Base-by-base conservation (phyloP, 345 rosid species). In the Isatis tinctoria region DNA sequence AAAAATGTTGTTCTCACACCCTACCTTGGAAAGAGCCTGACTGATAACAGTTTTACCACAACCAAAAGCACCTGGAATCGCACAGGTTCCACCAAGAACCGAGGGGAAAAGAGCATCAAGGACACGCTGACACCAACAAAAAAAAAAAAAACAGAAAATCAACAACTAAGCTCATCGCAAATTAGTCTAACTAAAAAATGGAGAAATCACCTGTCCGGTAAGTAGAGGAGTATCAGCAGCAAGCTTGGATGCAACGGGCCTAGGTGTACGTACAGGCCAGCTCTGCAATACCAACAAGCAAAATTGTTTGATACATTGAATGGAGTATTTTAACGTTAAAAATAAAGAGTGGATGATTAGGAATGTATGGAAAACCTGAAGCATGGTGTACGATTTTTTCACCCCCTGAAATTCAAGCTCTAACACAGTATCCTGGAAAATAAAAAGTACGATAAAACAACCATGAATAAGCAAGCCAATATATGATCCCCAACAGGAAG, bases 11-110 rank as follows among this genome's bases (percentile, higher is more conserved):
- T n/a, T n/a, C n/a, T 58, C 48, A 78, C 56, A 63, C 10, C 35
- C 73, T 76, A 96, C 99, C 97, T 96, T 96, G 22, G 99, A 96
- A 81, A 96, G 98, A 79, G 99, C 99, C 84, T 96, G 99, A 83
- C 99, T 96, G 68, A 96, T 96, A 78, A 96, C 99, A 66, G 99
- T 96, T 89, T 96, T 96, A 27, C 99, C 99, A 88, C 99, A 92
- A 9, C 99, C 99, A 87, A 96, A 96, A 28, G 99, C 99, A 73
- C 99, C 99, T 67, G 99, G 99, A 58, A 96, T 96, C 59, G 99
- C 99, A 87, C 99, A 96, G 71, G 99, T 96, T 74, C 99, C 99
- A 79, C 99, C 99, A 74, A 96, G 98, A 76, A 96, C 99, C 3
- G 99, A 96, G 63, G 99, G 98, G 81, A 96, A 96, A 74, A 96